Evolutionary conservation across 257 asterid genomes (phyloP).

Genomic region (Lantana camara): DNA sequence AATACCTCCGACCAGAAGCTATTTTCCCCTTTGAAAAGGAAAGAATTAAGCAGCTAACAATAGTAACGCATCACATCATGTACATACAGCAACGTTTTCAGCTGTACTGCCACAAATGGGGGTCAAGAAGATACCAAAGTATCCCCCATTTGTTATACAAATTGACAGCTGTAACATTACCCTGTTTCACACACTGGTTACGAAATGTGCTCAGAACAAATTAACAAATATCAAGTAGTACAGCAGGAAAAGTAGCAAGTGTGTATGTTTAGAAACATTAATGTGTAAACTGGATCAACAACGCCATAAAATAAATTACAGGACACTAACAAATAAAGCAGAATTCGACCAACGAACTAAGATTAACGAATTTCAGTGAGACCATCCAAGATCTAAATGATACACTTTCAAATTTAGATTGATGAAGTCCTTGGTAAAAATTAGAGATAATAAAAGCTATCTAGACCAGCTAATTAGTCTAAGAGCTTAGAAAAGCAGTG

Average conservation of each 20-base stretch:
- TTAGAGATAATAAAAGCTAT: background rate
- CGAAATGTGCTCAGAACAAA: constrained; percentile 15
- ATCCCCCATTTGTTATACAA: constrained; percentile 4
- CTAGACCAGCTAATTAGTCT: background rate
- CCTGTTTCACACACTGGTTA: constrained; percentile 11
- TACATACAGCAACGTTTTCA: background rate
- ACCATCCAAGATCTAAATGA: background rate
- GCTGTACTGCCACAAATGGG: background rate
- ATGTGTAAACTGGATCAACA: background rate
- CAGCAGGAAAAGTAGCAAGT: no score
- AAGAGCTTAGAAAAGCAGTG: background rate
- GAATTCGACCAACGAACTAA: background rate
- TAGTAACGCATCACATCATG: background rate
- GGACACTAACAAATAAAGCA: background rate
- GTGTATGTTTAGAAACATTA: background rate
- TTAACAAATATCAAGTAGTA: no score
- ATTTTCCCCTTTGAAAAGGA: background rate
- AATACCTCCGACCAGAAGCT: background rate
- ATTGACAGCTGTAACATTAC: background rate
- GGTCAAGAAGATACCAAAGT: background rate
- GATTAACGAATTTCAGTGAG: background rate
- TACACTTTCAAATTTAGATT: background rate
- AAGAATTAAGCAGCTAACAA: constrained; percentile 13
- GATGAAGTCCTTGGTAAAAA: background rate
- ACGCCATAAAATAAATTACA: background rate